Base-by-base conservation (phyloP, 2,329 filamentous ascomycete genomes). In the Alternaria longipes region DNA sequence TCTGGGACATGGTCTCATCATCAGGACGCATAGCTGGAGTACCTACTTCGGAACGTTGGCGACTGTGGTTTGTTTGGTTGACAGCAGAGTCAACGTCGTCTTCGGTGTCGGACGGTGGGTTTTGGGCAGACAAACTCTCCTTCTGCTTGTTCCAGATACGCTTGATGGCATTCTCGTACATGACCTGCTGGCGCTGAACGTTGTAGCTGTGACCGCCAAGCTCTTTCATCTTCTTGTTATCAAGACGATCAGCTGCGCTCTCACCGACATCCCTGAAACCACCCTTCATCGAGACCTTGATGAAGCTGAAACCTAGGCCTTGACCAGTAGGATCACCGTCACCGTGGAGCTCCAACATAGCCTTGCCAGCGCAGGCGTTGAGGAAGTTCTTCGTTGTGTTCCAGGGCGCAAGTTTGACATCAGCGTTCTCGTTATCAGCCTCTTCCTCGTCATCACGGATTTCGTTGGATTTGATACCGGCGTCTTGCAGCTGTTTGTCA, bases 241-340 rank as follows among this genome's bases (percentile, higher is more conserved):
- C 92, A 65, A 95, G 88, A 76, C 94, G 92, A 63, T 94, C 91
- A 72, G 93, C 91, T 63, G 94, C 92, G 73, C 92, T 94, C 77
- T 97, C 93, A 20, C 93, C 93, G 26, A 96, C 87, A 20, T 93
- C 91, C 74, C 94, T 92, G 79, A 97, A 99, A 0, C 95, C 95
- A 63, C 95, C 95, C 80, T 99, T 99, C 95, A 99, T 99, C 1
- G 93, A 97, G 0, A 94, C 97, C 74, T 95, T 93, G 78, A 99
- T 94, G 78, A 99, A 97, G 76, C 92, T 97, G 82, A 98, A 97
- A 3, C 92, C 95, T 61, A 97, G 89, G 2, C 95, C 95, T 71
- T 94, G 91, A 24, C 93, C 93, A 0, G 94, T 97, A 4, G 95
- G 95, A 75, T 99, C 95, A 57, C 95, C 95, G 67, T 96, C 92